phyloP scores from a whole-genome alignment of 2,329 filamentous ascomycete species.

The Xylaria sp. region DNA sequence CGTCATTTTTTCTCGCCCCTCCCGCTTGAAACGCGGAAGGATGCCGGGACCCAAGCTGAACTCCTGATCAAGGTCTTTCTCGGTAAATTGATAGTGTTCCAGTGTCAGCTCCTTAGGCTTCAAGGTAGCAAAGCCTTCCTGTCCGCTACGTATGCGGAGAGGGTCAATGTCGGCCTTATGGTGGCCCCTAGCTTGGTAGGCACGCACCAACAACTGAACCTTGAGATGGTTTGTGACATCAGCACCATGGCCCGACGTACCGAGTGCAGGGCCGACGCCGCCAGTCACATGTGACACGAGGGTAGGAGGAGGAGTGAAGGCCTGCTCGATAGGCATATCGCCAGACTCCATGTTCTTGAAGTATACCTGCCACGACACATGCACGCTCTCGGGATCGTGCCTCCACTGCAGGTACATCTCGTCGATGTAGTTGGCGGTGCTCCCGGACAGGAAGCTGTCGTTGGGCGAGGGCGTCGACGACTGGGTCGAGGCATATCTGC shows the following conservation, averaged over 20 bases:
- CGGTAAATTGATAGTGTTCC: conserved; percentile 93
- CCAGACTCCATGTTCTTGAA: conserved; percentile 99
- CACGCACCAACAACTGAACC: conserved; percentile 95
- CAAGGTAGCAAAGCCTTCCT: conserved; percentile 83
- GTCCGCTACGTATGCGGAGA: conserved; percentile 88
- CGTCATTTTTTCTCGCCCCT: conserved; percentile 93
- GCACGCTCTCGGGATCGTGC: conserved; percentile 89
- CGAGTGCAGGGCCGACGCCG: conserved; percentile 77
- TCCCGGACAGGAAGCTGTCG: conserved; percentile 96
- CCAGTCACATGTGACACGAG: conserved; percentile 85
- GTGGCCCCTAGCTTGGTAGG: conserved; percentile 97
- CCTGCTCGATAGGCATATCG: conserved; percentile 96
- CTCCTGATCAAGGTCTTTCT: conserved; percentile 92
- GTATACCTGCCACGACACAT: conserved; percentile 99
- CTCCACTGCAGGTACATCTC: conserved; percentile 99
- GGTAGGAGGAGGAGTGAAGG: conserved; percentile 94
- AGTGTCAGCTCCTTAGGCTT: conserved; percentile 93
- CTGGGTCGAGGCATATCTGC: conserved; percentile 65
- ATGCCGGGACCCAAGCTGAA: conserved; percentile 95
- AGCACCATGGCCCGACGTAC: conserved; percentile 73
- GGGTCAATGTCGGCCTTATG: conserved; percentile 99
- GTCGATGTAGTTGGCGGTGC: conserved; percentile 98
- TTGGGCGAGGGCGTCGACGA: conserved; percentile 76
- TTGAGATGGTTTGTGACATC: conserved; percentile 97
- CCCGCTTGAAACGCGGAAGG: conserved; percentile 89